Evolutionary conservation across 2,329 filamentous ascomycete species (phyloP).

Genomic region (Cordyceps cateniannulata): DNA sequence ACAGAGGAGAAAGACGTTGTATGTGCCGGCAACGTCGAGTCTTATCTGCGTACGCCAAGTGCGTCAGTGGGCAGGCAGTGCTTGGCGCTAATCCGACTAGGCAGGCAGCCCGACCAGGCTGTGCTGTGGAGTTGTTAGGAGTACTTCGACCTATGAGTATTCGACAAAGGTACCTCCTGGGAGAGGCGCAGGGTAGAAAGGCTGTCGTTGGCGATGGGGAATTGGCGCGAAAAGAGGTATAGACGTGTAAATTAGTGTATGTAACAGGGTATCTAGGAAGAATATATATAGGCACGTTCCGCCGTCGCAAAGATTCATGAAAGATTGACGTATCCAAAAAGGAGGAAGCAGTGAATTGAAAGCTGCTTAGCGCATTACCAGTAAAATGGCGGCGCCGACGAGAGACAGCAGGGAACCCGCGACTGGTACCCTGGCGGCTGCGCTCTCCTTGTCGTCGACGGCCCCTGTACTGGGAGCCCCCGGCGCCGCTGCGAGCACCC

Average conservation of each 20-base stretch:
- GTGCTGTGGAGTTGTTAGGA: neutral
- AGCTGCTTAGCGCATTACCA: neutral
- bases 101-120: neutral
- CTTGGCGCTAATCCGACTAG: constrained; percentile 5
- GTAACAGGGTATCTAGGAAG: constrained; percentile 6
- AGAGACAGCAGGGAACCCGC: neutral
- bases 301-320: neutral
- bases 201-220: neutral
- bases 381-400: neutral
- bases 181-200: neutral
- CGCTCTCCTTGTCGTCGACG: neutral
- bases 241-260: neutral
- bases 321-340: neutral
- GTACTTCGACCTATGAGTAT: neutral
- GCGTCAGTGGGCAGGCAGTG: neutral
- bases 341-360: neutral
- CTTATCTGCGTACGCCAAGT: neutral
- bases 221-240: neutral
- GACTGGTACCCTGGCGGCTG: neutral
- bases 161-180: neutral
- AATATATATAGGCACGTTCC: neutral
- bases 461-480: neutral
- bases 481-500: constrained; percentile 26
- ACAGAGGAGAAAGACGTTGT: neutral
- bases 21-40: neutral